Evolutionary conservation across 805 yeast genomes (phyloP), one percentile per base, ranked within the genome.

Genomic region (Starmera dryadoides): DNA sequence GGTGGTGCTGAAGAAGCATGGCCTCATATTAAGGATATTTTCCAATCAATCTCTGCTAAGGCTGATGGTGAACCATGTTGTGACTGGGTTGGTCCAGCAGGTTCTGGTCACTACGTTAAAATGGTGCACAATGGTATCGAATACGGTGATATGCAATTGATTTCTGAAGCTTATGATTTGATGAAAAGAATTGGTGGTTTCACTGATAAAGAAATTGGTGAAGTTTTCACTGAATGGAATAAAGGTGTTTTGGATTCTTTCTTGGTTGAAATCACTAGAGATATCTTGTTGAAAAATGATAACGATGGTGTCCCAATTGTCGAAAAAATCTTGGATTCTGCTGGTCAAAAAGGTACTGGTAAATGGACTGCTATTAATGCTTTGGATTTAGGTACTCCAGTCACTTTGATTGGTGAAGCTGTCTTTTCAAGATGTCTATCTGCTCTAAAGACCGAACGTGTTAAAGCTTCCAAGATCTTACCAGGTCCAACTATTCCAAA

Each of bases 111-210:
- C 71, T 91, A 83, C 71, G 98, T 91, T 63, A 91, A 91, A 77
- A 93, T 93, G 98, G 98, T 93, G 50, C 98, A 91, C 79, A 91
- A 91, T 67, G 98, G 98, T 85, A 91, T 91, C 57, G 98, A 91
- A 73, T 91, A 91, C 69, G 98, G 98, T 78, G 98, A 91, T 71
- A 91, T 91, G 98, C 98, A 91, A 75, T 78, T 91, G 76, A 91
- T 91, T 64, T 81, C 91, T 69, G 98, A 91, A 75, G 96, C 97
- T 50, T 91, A 91, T 71, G 97, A 89, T 66, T 73, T 91, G 64
- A 73, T 91, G 82, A 91, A 87, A 79, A 79, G 96, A 67, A 81
- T 86, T 55, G 96, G 95, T 64, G 86, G 88, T 50, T 77, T 93
- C 74, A 62, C 83, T 50, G 83, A 87, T 75, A 79, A 79, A 66